Conservation (phyloP, 768 basidiomycete genomes). For the Naematelia aurantialba region DNA sequence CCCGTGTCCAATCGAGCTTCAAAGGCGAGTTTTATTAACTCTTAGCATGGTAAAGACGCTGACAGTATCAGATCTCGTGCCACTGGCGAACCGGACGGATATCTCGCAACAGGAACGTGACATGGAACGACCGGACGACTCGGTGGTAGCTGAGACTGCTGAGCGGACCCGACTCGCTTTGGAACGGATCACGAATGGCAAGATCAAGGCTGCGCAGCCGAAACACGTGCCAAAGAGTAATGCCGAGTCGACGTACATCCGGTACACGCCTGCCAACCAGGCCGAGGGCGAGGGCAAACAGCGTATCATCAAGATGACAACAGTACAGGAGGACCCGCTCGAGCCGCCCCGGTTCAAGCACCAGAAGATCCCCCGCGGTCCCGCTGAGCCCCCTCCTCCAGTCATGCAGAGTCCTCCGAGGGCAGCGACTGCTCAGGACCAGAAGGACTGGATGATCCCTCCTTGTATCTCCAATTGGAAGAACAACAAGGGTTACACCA, state of each 20-base stretch:
- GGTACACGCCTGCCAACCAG: constrained; percentile 94
- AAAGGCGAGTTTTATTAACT: constrained; percentile 54
- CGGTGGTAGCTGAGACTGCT: constrained; percentile 83
- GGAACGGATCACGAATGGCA: constrained; percentile 87
- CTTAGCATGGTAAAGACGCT: neutral
- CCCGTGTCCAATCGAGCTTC: constrained; percentile 88
- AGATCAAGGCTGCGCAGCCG: constrained; percentile 97
- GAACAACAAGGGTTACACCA: constrained; percentile 99
- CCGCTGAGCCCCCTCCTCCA: constrained; percentile 92
- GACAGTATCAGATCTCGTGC: constrained; percentile 72
- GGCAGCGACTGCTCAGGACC: constrained; percentile 92
- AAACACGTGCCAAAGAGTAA: constrained; percentile 85
- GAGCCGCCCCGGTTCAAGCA: constrained; percentile 97
- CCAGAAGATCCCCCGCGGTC: constrained; percentile 96
- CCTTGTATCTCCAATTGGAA: constrained; percentile 99
- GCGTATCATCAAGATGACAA: constrained; percentile 98
- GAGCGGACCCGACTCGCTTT: constrained; percentile 86
- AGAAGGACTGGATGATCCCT: constrained; percentile 99
- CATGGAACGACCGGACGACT: constrained; percentile 92
- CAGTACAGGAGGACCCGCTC: constrained; percentile 93
- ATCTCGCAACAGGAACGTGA: constrained; percentile 65
- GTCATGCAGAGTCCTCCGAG: constrained; percentile 91
- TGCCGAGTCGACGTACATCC: constrained; percentile 82
- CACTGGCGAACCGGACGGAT: constrained; percentile 82
- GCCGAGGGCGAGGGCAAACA: constrained; percentile 71